Conservation (phyloP, 1,284 basidiomycete species). For the Naganishia sp. region DNA sequence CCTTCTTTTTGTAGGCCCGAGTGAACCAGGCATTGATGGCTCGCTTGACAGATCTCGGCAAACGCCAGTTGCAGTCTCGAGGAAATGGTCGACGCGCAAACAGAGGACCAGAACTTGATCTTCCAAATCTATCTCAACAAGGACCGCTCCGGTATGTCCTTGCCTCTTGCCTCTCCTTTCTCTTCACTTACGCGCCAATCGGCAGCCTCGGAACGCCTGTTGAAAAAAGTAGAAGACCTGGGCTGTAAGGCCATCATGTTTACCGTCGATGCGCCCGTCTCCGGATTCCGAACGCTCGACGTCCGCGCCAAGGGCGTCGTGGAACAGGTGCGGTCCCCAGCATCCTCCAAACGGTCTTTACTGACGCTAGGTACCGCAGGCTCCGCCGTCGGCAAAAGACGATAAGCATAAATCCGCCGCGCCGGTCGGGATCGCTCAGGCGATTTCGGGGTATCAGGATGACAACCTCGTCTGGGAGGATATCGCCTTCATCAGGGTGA, state of each 20-base stretch:
- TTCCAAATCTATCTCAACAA: conserved; percentile 60
- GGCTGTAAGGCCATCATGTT: conserved; percentile 73
- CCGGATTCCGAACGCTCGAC: conserved; percentile 85
- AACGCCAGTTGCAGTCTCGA: conserved; percentile 57
- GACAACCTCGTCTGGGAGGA: conserved; percentile 55
- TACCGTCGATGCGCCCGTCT: conserved; percentile 85
- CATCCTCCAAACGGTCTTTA: conserved; percentile 80
- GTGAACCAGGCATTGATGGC: not conserved
- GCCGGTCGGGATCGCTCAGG: conserved; percentile 54
- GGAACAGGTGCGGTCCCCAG: conserved; percentile 55
- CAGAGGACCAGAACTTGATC: conserved; percentile 53
- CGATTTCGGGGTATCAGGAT: conserved; percentile 58
- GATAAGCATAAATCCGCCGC: conserved; percentile 49
- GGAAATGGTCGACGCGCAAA: conserved; percentile 57
- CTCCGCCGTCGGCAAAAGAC: conserved; percentile 44
- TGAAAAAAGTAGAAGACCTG: conserved; percentile 56
- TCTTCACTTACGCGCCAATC: no score
- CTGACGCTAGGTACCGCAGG: conserved; percentile 44
- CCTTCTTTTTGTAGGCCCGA: not conserved
- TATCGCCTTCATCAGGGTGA: conserved; percentile 51
- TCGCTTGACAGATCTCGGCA: conserved; percentile 45
- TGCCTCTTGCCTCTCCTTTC: not conserved
- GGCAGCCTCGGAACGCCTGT: conserved; percentile 53
- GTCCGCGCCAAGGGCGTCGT: conserved; percentile 52
- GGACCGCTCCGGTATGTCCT: conserved; percentile 52